Conservation (phyloP, 441 rosid species). For the Biscutella laevigata region DNA sequence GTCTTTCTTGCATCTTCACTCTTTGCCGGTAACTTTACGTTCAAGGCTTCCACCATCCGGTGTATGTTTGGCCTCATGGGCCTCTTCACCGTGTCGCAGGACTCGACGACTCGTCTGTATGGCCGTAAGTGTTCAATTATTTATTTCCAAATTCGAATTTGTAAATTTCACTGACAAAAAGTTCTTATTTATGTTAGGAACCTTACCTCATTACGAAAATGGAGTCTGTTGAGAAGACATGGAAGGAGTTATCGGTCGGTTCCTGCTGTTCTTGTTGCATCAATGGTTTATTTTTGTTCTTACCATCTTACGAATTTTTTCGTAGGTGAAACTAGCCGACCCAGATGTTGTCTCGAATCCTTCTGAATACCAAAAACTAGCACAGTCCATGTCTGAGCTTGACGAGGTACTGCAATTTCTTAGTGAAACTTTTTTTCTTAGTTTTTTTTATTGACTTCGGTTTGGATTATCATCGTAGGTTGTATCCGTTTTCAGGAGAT, state of each 20-base stretch:
- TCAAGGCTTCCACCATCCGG: conserved; percentile 18
- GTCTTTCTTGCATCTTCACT: conserved; percentile 16
- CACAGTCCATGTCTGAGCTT: conserved; percentile 77
- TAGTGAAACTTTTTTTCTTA: not conserved
- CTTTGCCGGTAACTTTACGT: conserved; percentile 7
- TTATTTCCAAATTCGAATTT: too few relatives aligned
- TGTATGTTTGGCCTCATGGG: conserved; percentile 21
- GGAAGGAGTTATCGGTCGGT: conserved; percentile 86
- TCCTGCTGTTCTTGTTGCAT: not conserved
- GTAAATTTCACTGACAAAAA: too few relatives aligned
- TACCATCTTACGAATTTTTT: not conserved
- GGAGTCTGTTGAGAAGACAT: conserved; percentile 87
- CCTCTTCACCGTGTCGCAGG: conserved; percentile 30
- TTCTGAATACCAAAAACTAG: conserved; percentile 72
- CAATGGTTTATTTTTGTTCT: not conserved
- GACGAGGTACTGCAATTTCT: conserved; percentile 43
- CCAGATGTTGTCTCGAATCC: conserved; percentile 80
- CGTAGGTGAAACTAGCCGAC: conserved; percentile 77
- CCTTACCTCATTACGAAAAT: conserved; percentile 66
- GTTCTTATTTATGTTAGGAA: too few relatives aligned
- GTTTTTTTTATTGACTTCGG: not conserved
- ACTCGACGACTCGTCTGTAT: conserved; percentile 57
- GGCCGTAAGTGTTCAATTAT: conserved; percentile 48
- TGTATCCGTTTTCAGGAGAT: conserved; percentile 56
- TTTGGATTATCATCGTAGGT: conserved; percentile 33